Evolutionary conservation across 2,329 filamentous ascomycete genomes (phyloP).

Genomic region (Coniochaeta prunicola): DNA sequence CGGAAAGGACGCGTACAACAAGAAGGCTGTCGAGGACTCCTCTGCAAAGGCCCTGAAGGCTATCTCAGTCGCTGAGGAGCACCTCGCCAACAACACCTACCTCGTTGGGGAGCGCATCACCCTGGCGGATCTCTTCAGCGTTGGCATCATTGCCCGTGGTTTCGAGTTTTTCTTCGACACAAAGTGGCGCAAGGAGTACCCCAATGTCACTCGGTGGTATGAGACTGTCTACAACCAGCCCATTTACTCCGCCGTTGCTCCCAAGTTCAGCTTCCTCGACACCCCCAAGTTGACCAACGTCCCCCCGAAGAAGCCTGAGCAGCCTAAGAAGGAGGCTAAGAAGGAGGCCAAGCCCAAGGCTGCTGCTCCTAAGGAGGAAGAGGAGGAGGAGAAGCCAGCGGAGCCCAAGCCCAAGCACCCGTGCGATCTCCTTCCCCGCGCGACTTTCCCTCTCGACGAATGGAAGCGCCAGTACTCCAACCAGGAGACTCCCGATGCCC

Average conservation of each 20-base stretch:
- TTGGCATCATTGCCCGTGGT: constrained; percentile 72
- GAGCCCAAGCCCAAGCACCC: constrained; percentile 96
- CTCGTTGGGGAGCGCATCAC: constrained; percentile 97
- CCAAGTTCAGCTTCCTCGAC: constrained; percentile 72
- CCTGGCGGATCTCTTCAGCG: constrained; percentile 85
- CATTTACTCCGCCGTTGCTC: constrained; percentile 75
- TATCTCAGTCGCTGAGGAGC: constrained; percentile 69
- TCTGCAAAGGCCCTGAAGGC: constrained; percentile 62
- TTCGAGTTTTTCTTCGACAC: constrained; percentile 95
- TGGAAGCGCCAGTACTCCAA: constrained; percentile 99
- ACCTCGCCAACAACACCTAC: constrained; percentile 90
- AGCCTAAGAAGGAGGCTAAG: constrained; percentile 54
- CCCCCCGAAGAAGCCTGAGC: constrained; percentile 71
- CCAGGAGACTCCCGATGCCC: constrained; percentile 74
- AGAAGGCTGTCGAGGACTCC: constrained; percentile 86
- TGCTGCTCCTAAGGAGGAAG: constrained; percentile 31
- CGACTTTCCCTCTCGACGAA: constrained; percentile 83
- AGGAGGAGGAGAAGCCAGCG: constrained; percentile 38
- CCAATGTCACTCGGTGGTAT: constrained; percentile 89
- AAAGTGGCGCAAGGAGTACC: constrained; percentile 75
- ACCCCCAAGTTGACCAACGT: constrained; percentile 66
- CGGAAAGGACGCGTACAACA: constrained; percentile 85
- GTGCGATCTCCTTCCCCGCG: constrained; percentile 72
- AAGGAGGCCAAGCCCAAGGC: constrained; percentile 27
- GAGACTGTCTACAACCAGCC: constrained; percentile 89